Conservation (phyloP, 2,329 filamentous ascomycete species). For the Exophiala aquamarina region DNA sequence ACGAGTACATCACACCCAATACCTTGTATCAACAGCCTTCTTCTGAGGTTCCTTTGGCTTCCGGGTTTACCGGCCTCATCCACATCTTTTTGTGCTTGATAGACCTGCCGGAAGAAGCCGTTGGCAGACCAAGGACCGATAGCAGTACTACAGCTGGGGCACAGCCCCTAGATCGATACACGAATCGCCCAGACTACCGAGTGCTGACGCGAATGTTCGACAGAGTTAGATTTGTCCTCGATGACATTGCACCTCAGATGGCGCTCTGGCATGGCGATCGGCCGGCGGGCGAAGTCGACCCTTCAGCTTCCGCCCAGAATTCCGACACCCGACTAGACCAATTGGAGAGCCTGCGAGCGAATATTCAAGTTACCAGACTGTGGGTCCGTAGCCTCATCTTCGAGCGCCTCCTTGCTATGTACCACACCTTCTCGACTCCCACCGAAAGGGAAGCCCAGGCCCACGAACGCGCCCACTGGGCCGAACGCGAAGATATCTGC, state of each 20-base stretch:
- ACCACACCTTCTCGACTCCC: not conserved
- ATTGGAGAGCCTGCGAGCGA: constrained; percentile 30
- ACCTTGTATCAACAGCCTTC: constrained; percentile 29
- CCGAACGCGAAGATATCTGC: constrained; percentile 37
- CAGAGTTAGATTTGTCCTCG: not conserved
- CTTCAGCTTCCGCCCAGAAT: too few species aligned
- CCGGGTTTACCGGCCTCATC: not conserved
- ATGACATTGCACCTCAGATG: not conserved
- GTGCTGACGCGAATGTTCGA: not conserved
- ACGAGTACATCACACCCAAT: constrained; percentile 33
- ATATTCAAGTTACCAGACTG: constrained; percentile 38
- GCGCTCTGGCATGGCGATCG: not conserved
- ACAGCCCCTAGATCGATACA: not conserved
- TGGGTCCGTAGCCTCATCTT: constrained; percentile 39
- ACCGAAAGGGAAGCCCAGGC: not conserved
- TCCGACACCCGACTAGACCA: not conserved
- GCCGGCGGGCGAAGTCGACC: not conserved
- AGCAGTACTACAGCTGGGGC: not conserved
- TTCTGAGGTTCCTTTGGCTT: constrained; percentile 1
- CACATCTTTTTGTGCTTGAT: not conserved
- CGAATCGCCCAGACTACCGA: not conserved
- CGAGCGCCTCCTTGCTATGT: constrained; percentile 34
- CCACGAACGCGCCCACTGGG: constrained; percentile 25
- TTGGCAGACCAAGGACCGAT: too few species aligned
- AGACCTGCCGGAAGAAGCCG: not conserved